Base-by-base conservation (phyloP, 352 stramenopile species). In the Blastocystis hominis region DNA sequence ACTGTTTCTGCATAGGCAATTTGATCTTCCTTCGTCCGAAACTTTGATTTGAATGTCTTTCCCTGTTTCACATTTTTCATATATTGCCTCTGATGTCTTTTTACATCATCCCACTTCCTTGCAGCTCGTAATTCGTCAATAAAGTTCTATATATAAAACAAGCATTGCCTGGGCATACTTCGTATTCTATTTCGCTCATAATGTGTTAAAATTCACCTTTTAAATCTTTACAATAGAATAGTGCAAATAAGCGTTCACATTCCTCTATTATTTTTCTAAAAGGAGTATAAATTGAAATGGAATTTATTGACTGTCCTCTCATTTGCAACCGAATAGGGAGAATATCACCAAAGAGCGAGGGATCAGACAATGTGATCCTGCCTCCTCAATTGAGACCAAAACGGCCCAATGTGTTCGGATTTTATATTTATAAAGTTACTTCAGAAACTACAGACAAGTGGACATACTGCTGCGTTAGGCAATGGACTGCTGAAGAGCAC, bases 31-130 rank as follows among this genome's bases (percentile, higher is more conserved):
- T 75, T 36, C 15, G 10, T 75, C 42, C 13, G 7, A 24, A 50
- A 75, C 9, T 36, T 20, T 15, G 63, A 75, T 17, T 46, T 75
- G 63, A 75, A 75, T 36, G 34, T 5, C 34, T 75, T 75, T 10
- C 47, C 13, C 42, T 75, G 63, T 75, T 75, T 75, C 63, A 75
- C 6, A 24, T 54, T 54, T n/a, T 53, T 46, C 9, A 30, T 13
- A 47, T 75, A 75, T 36, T 30, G 24, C 24, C 47, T 75, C 24
- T 75, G 63, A 13, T 75, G 63, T n/a, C 47, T 75, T 36, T 75
- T 75, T 36, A 75, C 63, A 40, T 75, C 63, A 13, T 75, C 63
- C 63, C 63, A 75, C 34, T 75, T 75, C 36, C 63, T 36, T 15
- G 42, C 36, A 17, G 7, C 13, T 17, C 63, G 63, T 7, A 75